Evolutionary conservation across 352 stramenopile genomes (phyloP).

Genomic region (Globisporangium nagaii): DNA sequence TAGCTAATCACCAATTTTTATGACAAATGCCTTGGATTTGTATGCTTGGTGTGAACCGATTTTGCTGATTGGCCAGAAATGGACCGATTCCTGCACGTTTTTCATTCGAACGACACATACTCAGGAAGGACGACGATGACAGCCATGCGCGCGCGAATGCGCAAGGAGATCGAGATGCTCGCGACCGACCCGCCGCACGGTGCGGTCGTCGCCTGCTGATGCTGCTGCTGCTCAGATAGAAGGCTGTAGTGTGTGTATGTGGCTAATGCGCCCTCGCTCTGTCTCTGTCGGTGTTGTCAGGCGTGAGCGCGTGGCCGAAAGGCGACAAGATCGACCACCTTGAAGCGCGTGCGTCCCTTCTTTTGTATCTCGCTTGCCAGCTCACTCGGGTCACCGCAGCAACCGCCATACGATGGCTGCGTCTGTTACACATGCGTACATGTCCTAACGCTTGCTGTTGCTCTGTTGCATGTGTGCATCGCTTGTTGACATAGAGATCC

Average conservation of each 20-base stretch:
- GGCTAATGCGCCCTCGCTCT: background rate
- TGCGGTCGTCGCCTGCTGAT: conserved; percentile 12
- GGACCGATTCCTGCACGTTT: too few relatives aligned
- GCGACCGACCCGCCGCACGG: conserved; percentile 71
- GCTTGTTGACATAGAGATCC: conserved; percentile 66
- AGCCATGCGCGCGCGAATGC: conserved; percentile 74
- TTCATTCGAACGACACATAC: too few relatives aligned
- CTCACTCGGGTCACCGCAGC: too few relatives aligned
- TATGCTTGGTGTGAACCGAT: too few relatives aligned
- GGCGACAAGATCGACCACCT: conserved; percentile 68
- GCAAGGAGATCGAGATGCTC: conserved; percentile 82
- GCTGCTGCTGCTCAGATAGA: background rate
- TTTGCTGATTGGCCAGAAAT: too few relatives aligned
- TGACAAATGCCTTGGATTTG: too few relatives aligned
- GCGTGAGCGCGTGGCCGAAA: conserved; percentile 72
- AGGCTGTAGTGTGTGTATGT: background rate
- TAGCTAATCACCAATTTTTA: too few relatives aligned
- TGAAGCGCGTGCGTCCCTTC: conserved; percentile 54
- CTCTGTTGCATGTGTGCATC: background rate
- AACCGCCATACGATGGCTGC: background rate
- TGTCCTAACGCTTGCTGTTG: background rate
- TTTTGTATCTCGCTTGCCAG: background rate
- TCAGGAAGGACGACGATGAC: conserved; percentile 25
- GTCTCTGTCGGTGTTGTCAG: conserved; percentile 13
- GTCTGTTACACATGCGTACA: background rate